Base-by-base conservation (phyloP, 129 eudicot genomes). In the Scalesia atractyloides region DNA sequence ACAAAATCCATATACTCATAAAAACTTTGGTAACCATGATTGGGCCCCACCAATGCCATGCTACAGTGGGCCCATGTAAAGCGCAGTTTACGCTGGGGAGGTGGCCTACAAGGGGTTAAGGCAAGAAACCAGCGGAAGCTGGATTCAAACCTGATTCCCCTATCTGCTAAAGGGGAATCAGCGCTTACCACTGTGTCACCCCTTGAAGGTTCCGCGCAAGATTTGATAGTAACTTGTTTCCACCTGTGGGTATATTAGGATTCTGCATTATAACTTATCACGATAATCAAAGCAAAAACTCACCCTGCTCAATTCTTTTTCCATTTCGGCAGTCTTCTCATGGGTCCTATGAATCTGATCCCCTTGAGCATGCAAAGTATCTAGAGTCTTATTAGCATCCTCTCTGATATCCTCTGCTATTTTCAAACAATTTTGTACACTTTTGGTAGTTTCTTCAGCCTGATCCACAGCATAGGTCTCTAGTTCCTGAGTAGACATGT, bases 321-420 rank as follows among this genome's bases (percentile, higher is more conserved):
- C 99, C 76, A 86, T 90, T 0, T 83, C 86, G 48, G 81, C 88
- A 65, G 96, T 91, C 86, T 88, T 88, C 34, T 60, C 59, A 69
- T 94, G 99, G 57, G 99, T 94, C 77, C 97, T 74, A 15, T 88
- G 82, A 67, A 95, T 95, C 50, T 95, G 99, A 74, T 95, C 99
- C 3, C 99, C 99, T 73, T 95, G 99, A 76, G 88, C 86, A 71
- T 95, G 96, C 84, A 95, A 75, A 52, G 96, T 95, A 4, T 90
- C 96, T 18, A 95, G 97, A 1, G 99, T 95, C 75, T 66, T 74
- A 0, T 81, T 51, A 36, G 91, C 99, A 67, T 86, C 93, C 24
- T 74, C 68, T 65, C 89, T 88, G 7, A 95, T 95, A 37, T 86
- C 97, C 72, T 86, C 95, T 0, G 99, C 99, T 13, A 95, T 95